phyloP scores from a whole-genome alignment of 2,329 filamentous ascomycete species.

The Xylariomycetidae sp. region DNA sequence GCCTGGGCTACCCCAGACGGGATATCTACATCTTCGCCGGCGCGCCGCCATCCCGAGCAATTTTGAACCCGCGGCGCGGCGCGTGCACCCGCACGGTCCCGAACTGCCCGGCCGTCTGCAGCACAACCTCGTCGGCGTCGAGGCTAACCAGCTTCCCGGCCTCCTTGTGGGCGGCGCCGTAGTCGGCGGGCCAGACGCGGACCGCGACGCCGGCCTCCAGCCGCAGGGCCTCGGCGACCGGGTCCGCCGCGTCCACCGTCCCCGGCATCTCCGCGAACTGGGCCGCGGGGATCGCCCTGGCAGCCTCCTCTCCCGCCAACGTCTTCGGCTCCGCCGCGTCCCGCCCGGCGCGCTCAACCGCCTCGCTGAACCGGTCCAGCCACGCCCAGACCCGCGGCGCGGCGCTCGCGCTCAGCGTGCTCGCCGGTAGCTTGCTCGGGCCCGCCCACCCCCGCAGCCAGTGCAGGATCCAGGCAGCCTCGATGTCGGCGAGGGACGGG shows the following conservation, averaged over 20 bases:
- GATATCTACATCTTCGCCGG: too few relatives aligned
- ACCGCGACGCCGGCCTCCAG: slow-evolving; percentile 50
- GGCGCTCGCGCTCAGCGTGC: slow-evolving; percentile 41
- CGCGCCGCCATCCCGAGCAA: slow-evolving; percentile 28
- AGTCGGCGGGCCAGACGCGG: slow-evolving; percentile 56
- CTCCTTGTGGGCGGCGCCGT: slow-evolving; percentile 54
- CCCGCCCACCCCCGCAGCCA: slow-evolving; percentile 55
- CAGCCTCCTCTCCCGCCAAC: slow-evolving; percentile 50
- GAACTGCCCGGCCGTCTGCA: slow-evolving; percentile 41
- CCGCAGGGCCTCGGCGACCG: slow-evolving; percentile 34
- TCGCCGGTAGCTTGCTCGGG: slow-evolving; percentile 46
- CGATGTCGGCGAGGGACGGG: slow-evolving; percentile 60
- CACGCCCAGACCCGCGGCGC: slow-evolving; percentile 60
- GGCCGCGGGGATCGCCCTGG: slow-evolving; percentile 37
- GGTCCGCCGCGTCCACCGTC: slow-evolving; percentile 44
- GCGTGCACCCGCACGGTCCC: slow-evolving; percentile 51
- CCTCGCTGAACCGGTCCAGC: slow-evolving; percentile 54
- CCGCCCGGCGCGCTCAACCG: slow-evolving; percentile 36
- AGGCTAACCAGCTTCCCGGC: slow-evolving; percentile 48
- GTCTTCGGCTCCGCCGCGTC: slow-evolving; percentile 29
- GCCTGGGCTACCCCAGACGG: too few relatives aligned
- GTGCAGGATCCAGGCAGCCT: slow-evolving; percentile 62
- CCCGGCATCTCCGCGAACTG: slow-evolving; percentile 38
- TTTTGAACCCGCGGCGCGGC: slow-evolving; percentile 53
- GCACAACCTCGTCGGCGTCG: slow-evolving; percentile 48